Percentiles rank a stretch among this genome's conserved stretches.
Conservation (phyloP, 164 flowering plant genomes). For the Aristolochia fimbriata region DNA sequence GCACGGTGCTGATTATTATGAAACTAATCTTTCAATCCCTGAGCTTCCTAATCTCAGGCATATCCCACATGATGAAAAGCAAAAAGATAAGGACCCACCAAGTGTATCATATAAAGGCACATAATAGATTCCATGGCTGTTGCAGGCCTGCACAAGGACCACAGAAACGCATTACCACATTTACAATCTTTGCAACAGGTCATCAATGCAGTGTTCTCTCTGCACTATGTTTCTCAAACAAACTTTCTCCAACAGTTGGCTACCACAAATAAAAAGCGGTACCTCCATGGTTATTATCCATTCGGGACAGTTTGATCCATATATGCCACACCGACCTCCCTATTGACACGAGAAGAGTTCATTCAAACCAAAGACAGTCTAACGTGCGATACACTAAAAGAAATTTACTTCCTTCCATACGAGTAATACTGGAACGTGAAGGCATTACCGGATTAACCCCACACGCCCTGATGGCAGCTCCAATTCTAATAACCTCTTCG, state of each 20-base stretch:
- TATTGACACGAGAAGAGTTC: conserved; percentile 12
- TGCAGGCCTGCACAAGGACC: conserved; percentile 60
- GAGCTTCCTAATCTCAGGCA: too few species aligned
- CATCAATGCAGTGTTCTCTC: background rate
- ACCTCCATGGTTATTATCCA: conserved; percentile 97
- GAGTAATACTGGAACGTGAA: background rate
- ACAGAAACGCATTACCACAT: conserved; percentile 2
- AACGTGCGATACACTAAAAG: background rate
- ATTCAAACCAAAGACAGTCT: too few species aligned
- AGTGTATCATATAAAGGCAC: conserved; percentile 94
- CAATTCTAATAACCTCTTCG: conserved; percentile 45
- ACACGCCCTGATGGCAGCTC: conserved; percentile 66
- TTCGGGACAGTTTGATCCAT: conserved; percentile 81
- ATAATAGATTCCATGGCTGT: conserved; percentile 59
- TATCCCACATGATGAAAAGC: background rate
- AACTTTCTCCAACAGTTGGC: background rate
- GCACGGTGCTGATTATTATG: too few species aligned
- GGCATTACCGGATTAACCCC: conserved; percentile 60
- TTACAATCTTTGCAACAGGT: background rate
- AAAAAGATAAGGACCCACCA: conserved; percentile 28
- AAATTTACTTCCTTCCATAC: background rate
- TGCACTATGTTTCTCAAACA: background rate
- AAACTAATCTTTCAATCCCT: too few species aligned
- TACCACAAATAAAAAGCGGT: background rate
- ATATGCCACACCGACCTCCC: conserved; percentile 90